Evolutionary conservation across 2,329 filamentous ascomycete species (phyloP), one percentile per base, ranked within the genome.

Genomic region (Pezicula radicicola): DNA sequence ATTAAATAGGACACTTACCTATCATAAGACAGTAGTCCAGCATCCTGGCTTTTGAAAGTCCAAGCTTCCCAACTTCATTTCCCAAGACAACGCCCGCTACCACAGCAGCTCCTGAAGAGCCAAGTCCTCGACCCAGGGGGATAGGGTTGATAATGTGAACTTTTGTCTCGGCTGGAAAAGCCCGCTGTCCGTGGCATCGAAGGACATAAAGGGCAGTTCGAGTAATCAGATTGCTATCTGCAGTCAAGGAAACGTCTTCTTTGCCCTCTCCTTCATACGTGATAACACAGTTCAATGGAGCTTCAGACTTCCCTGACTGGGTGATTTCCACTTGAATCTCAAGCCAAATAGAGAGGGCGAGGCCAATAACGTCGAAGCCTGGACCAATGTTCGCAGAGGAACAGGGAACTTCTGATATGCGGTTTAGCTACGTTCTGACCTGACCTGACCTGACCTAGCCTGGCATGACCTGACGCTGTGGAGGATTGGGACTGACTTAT

Each of bases 11-110:
- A 33, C 39, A 68, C 75, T 59, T 70, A 88, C 86, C 89, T 71
- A 97, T 96, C 94, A 99, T 99, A 60, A 99, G 77, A 67, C 91
- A 96, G 70, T 91, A 99, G 72, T 99, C 94, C 63, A 99, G 86
- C 68, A 99, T 81, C 37, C 94, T 81, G 58, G 90, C 88, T 64
- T 89, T 86, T 53, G 83, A 84, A 57, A 99, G 75, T 39, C 86
- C 78, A 55, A 99, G 78, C 30, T 87, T 80, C 36, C 92, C 93
- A 44, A 94, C 88, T 69, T 95, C 87, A 73, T 94, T 96, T 39
- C 87, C 94, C 43, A 99, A 78, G 70, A 91, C 83, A n/a, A 97
- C 93, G 59, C 94, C 94, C 0, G 91, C 94, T 6, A 97, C 94
- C 16, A 97, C 93, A 8, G 94, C 94, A 4, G 94, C 92, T 28